phyloP scores from a whole-genome alignment of 345 rosid species.

The Turnera subulata region DNA sequence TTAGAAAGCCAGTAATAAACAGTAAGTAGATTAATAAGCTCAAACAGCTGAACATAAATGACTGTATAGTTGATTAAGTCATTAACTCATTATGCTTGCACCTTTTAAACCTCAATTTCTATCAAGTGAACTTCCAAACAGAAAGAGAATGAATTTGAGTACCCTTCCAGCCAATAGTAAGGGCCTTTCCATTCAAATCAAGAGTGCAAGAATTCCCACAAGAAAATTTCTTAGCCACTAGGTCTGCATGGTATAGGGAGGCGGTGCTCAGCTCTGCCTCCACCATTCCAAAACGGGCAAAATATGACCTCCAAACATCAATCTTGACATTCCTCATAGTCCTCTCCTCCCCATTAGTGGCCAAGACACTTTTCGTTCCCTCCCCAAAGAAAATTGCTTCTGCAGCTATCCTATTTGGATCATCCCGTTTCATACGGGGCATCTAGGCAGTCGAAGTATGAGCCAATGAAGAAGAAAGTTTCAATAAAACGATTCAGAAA shows the following conservation, averaged over 20 bases:
- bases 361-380: slow-evolving; percentile 24
- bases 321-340: slow-evolving; percentile 18
- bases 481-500: slow-evolving; percentile 48
- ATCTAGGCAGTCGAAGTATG: slow-evolving; percentile 32
- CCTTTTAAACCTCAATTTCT: too few species aligned
- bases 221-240: slow-evolving; percentile 17
- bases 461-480: slow-evolving; percentile 34
- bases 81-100: too few species aligned
- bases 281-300: slow-evolving; percentile 24
- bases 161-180: slow-evolving; percentile 34
- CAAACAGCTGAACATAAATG: too few species aligned
- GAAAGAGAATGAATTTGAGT: slow-evolving; percentile 28
- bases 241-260: slow-evolving; percentile 22
- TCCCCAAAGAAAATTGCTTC: slow-evolving; percentile 10
- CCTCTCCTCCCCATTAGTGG: slow-evolving; percentile 30
- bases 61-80: too few species aligned
- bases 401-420: slow-evolving; percentile 1
- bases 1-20: too few species aligned
- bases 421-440: too few species aligned
- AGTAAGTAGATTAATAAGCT: too few species aligned
- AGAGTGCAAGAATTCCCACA: slow-evolving; percentile 29
- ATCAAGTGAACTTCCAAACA: slow-evolving; percentile 8
- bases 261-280: slow-evolving; percentile 27
- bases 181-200: slow-evolving; percentile 20
- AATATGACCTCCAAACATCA: slow-evolving; percentile 28